phyloP scores from a whole-genome alignment of 805 yeast species.

The Schwanniomyces polymorphus region DNA sequence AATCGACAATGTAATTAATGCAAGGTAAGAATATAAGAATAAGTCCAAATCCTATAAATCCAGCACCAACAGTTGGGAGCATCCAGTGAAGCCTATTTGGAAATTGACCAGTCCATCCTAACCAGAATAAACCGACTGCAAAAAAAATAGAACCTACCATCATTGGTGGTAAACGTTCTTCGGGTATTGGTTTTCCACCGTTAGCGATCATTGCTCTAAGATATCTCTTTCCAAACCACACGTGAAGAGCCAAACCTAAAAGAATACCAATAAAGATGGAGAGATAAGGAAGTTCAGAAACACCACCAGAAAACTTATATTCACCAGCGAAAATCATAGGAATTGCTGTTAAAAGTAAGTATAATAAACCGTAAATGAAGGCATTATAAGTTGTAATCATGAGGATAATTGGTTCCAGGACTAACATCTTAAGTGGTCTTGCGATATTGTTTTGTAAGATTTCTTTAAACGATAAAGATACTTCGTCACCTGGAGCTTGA shows the following conservation, averaged over 20 bases:
- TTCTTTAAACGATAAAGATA: constrained; percentile 11
- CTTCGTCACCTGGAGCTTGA: constrained; percentile 24
- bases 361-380: constrained; percentile 37
- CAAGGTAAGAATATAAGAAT: constrained; percentile 59
- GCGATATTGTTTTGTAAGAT: constrained; percentile 21
- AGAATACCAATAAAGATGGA: constrained; percentile 35
- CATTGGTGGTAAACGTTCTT: constrained; percentile 78
- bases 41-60: constrained; percentile 44
- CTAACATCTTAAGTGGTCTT: constrained; percentile 30
- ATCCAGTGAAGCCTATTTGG: constrained; percentile 76
- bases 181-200: constrained; percentile 66
- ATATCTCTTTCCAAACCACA: constrained; percentile 16
- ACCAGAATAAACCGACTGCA: constrained; percentile 81
- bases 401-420: constrained; percentile 35
- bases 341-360: constrained; percentile 37
- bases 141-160: constrained; percentile 68
- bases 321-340: constrained; percentile 39
- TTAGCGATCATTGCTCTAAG: constrained; percentile 41
- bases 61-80: constrained; percentile 53
- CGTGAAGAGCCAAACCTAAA: constrained; percentile 26
- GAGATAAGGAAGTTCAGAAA: constrained; percentile 27
- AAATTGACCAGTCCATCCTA: constrained; percentile 85
- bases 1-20: constrained; percentile 60
- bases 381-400: constrained; percentile 36
- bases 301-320: constrained; percentile 23